These are phyloP conservation scores for Discostella pseudostelligera DNA, from an alignment of 108 stramenopile genomes.

Conservation along the genomic window DNA sequence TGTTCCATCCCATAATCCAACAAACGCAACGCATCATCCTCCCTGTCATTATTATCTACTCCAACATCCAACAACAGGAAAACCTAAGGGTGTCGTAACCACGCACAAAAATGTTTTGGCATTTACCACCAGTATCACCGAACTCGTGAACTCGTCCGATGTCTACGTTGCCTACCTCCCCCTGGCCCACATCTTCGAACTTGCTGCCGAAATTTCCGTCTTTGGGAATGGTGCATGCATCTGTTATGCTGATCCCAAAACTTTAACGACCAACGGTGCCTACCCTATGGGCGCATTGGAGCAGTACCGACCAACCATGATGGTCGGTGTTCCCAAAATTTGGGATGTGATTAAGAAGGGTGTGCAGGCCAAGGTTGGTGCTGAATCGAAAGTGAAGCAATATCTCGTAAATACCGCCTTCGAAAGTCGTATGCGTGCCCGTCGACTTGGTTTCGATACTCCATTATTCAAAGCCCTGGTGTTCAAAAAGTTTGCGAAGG, in stretches of 20 bases:
- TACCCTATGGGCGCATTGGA: slow-evolving; percentile 86
- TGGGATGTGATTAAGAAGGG: slow-evolving; percentile 96
- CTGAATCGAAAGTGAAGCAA: slow-evolving; percentile 60
- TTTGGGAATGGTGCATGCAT: slow-evolving; percentile 60
- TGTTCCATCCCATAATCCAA: not conserved
- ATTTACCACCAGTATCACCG: slow-evolving; percentile 22
- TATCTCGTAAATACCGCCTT: slow-evolving; percentile 73
- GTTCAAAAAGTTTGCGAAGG: slow-evolving; percentile 86
- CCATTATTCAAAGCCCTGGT: slow-evolving; percentile 87
- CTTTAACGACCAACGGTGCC: slow-evolving; percentile 74
- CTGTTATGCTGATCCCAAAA: slow-evolving; percentile 86
- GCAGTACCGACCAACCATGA: slow-evolving; percentile 77
- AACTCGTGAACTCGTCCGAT: slow-evolving; percentile 38
- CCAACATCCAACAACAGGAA: slow-evolving; percentile 51
- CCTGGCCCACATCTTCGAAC: slow-evolving; percentile 88
- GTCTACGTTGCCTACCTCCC: slow-evolving; percentile 72
- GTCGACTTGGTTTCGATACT: slow-evolving; percentile 77
- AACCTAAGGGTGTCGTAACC: slow-evolving; percentile 97
- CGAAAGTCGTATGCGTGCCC: slow-evolving; percentile 60
- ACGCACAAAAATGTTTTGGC: slow-evolving; percentile 84
- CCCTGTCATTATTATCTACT: not conserved
- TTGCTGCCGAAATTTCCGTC: slow-evolving; percentile 78
- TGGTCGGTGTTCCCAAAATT: slow-evolving; percentile 92
- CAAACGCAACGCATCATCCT: too few relatives aligned
- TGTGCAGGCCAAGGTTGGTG: slow-evolving; percentile 75